Percentiles rank a stretch among this genome's conserved stretches.
phyloP scores from a whole-genome alignment of 2,329 filamentous ascomycete genomes.

The Aciculosporium take region DNA sequence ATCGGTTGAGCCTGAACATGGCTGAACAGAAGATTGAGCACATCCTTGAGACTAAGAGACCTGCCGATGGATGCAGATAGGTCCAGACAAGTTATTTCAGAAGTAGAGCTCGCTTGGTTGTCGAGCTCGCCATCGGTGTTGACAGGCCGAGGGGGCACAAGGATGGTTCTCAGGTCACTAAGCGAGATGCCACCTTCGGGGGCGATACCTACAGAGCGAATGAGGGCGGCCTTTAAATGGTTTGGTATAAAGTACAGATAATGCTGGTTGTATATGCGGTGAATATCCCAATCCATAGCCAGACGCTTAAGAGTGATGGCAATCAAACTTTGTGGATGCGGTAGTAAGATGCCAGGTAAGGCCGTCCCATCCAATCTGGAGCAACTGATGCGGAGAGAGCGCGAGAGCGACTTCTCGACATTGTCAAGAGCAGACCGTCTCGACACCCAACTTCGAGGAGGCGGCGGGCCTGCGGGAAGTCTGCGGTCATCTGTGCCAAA shows the following conservation, averaged over 20 bases:
- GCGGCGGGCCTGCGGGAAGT: constrained; percentile 42
- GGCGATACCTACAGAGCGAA: constrained; percentile 34
- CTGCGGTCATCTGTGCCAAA: constrained; percentile 34
- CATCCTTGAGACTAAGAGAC: constrained; percentile 36
- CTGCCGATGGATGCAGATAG: constrained; percentile 37
- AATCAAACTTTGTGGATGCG: constrained; percentile 32
- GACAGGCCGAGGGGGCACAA: constrained; percentile 21
- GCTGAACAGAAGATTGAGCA: constrained; percentile 37
- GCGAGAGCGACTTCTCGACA: constrained; percentile 7
- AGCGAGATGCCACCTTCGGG: constrained; percentile 32
- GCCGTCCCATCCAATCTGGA: constrained; percentile 11
- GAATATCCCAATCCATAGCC: constrained; percentile 39
- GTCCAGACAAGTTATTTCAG: constrained; percentile 37
- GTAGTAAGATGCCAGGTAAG: constrained; percentile 32
- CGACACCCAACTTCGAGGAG: constrained; percentile 41
- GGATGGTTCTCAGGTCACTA: constrained; percentile 34
- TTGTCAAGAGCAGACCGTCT: constrained; percentile 12
- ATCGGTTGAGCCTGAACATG: constrained; percentile 7
- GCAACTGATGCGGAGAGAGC: constrained; percentile 11
- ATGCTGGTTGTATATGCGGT: constrained; percentile 40
- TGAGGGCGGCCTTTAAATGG: constrained; percentile 35
- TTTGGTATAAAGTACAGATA: constrained; percentile 42
- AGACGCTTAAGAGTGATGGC: constrained; percentile 36
- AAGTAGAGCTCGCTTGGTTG: constrained; percentile 10
- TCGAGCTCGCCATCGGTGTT: constrained; percentile 15